phyloP scores from a whole-genome alignment of 164 flowering plant species.

The Piper betle region DNA sequence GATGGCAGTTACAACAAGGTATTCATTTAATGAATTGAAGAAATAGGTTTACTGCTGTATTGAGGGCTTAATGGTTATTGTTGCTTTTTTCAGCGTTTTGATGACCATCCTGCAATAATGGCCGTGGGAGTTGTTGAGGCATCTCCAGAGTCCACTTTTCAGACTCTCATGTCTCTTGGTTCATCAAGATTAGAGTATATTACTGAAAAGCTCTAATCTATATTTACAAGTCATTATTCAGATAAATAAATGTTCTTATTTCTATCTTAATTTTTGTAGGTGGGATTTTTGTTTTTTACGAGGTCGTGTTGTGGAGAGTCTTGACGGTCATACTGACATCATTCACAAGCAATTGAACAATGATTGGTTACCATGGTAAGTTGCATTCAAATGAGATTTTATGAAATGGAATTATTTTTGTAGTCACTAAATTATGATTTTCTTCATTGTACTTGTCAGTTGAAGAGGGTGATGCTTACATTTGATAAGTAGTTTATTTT shows the following conservation, averaged over 20 bases:
- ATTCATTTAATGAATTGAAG: slow-evolving; percentile 1
- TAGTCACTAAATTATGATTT: not conserved
- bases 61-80: slow-evolving; percentile 5
- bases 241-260: not conserved
- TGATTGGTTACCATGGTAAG: slow-evolving; percentile 85
- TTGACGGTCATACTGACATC: slow-evolving; percentile 92
- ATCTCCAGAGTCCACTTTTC: slow-evolving; percentile 74
- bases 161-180: slow-evolving; percentile 79
- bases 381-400: slow-evolving; percentile 1
- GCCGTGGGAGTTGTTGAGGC: slow-evolving; percentile 87
- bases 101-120: slow-evolving; percentile 93
- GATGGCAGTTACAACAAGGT: slow-evolving; percentile 46
- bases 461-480: not conserved
- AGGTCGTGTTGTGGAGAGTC: slow-evolving; percentile 76
- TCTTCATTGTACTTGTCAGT: too few species aligned
- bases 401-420: too few species aligned
- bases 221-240: not conserved
- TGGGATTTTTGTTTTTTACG: slow-evolving; percentile 78
- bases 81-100: slow-evolving; percentile 39
- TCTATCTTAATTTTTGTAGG: slow-evolving; percentile 28
- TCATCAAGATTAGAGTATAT: slow-evolving; percentile 79
- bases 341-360: slow-evolving; percentile 50
- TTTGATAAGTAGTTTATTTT: not conserved
- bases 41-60: not conserved
- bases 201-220: not conserved